These are phyloP conservation scores for Penicillium crustosum DNA, from an alignment of 2,329 filamentous ascomycete genomes.

Conservation along the genomic window DNA sequence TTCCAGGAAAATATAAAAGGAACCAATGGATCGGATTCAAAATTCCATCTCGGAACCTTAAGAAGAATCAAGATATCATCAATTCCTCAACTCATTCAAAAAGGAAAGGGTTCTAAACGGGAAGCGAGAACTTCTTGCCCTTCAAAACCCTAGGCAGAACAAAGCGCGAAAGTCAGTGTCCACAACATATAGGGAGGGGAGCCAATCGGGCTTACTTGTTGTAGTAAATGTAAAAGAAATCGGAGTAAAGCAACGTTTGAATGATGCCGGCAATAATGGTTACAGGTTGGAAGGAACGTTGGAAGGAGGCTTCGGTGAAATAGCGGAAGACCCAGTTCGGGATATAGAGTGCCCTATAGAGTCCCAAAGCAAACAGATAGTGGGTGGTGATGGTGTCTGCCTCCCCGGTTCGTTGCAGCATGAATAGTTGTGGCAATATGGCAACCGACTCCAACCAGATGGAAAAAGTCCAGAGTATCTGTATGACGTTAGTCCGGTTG, in stretches of 20 bases:
- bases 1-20: background rate
- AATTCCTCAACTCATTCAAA: background rate
- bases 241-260: conserved; percentile 93
- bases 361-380: conserved; percentile 89
- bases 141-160: conserved; percentile 61
- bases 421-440: conserved; percentile 95
- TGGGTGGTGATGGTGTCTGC: conserved; percentile 99
- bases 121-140: conserved; percentile 83
- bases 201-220: conserved; percentile 66
- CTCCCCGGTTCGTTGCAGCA: conserved; percentile 95
- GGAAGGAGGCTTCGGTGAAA: conserved; percentile 73
- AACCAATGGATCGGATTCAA: background rate
- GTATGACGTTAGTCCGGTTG: conserved; percentile 13
- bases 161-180: conserved; percentile 5
- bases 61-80: background rate
- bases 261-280: conserved; percentile 84
- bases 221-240: conserved; percentile 99
- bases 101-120: conserved; percentile 57
- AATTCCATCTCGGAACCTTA: background rate
- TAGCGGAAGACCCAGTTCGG: conserved; percentile 98
- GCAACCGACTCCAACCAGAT: conserved; percentile 98
- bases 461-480: conserved; percentile 96
- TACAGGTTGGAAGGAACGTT: conserved; percentile 81
- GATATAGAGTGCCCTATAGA: conserved; percentile 92
- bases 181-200: no score